A percentile compares a stretch with the other conserved stretches of the same genome.
Conservation (phyloP, 2,329 filamentous ascomycete genomes). For the Alternaria arborescens region DNA sequence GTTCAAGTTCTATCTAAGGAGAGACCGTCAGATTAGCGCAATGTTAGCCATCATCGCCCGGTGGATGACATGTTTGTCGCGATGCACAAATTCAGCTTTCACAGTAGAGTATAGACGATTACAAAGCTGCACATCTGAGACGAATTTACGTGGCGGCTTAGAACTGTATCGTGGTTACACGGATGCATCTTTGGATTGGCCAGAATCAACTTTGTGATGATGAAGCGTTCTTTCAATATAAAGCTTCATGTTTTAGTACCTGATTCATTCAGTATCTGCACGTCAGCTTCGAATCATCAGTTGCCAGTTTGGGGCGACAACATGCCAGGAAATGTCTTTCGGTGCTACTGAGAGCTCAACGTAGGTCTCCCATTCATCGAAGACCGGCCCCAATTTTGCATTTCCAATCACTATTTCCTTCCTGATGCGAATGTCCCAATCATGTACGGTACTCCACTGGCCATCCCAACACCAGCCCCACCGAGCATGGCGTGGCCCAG, state of each 20-base stretch:
- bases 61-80: neutral
- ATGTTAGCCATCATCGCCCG: neutral
- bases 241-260: neutral
- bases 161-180: neutral
- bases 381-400: neutral
- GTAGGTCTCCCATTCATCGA: neutral
- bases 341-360: neutral
- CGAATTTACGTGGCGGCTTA: no score
- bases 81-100: neutral
- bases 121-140: neutral
- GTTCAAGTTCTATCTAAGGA: neutral
- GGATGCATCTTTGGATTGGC: neutral
- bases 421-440: conserved; percentile 28
- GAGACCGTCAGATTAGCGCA: neutral
- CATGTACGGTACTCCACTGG: conserved; percentile 59
- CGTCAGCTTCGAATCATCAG: neutral
- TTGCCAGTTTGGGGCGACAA: neutral
- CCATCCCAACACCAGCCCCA: conserved; percentile 59
- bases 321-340: neutral
- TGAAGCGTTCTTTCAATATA: neutral
- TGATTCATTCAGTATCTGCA: neutral
- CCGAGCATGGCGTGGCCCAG: conserved; percentile 55
- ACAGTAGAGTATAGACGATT: neutral
- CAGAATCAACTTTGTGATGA: neutral
- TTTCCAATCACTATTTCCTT: conserved; percentile 9